These are phyloP conservation scores for Malassezia brasiliensis DNA, from an alignment of 1,284 basidiomycete species.

Conservation along the genomic window DNA sequence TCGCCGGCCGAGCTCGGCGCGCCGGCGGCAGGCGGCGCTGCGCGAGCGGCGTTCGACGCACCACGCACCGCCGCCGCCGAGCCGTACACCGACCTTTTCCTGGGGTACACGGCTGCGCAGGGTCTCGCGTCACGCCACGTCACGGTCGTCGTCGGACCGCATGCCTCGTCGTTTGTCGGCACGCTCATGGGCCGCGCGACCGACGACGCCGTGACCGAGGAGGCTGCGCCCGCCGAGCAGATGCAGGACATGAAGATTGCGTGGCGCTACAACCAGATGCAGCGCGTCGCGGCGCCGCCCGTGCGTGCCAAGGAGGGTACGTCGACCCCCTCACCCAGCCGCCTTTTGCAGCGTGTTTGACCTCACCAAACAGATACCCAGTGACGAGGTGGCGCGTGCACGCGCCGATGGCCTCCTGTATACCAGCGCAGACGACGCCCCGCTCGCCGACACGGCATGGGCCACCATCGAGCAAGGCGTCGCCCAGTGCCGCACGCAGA, in stretches of 20 bases:
- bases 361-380: slow-evolving; percentile 52
- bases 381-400: slow-evolving; percentile 22
- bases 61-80: slow-evolving; percentile 21
- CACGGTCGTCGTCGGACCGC: slow-evolving; percentile 57
- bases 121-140: slow-evolving; percentile 66
- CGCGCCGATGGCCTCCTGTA: slow-evolving; percentile 15
- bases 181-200: slow-evolving; percentile 36
- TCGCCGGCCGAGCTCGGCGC: slow-evolving; percentile 26
- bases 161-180: slow-evolving; percentile 50
- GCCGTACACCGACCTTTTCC: slow-evolving; percentile 72
- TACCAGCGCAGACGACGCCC: slow-evolving; percentile 1
- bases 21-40: slow-evolving; percentile 52
- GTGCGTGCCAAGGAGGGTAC: neutral
- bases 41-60: neutral
- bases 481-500: slow-evolving; percentile 9
- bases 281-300: slow-evolving; percentile 34
- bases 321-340: neutral
- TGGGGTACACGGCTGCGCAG: slow-evolving; percentile 79
- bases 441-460: slow-evolving; percentile 20
- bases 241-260: slow-evolving; percentile 52
- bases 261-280: slow-evolving; percentile 89
- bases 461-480: slow-evolving; percentile 19
- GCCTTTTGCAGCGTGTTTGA: slow-evolving; percentile 63
- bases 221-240: slow-evolving; percentile 6
- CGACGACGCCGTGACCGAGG: slow-evolving; percentile 4